Percentiles rank a stretch among this genome's conserved stretches.
Conservation (phyloP, 345 rosid genomes). For the Psidium guajava region DNA sequence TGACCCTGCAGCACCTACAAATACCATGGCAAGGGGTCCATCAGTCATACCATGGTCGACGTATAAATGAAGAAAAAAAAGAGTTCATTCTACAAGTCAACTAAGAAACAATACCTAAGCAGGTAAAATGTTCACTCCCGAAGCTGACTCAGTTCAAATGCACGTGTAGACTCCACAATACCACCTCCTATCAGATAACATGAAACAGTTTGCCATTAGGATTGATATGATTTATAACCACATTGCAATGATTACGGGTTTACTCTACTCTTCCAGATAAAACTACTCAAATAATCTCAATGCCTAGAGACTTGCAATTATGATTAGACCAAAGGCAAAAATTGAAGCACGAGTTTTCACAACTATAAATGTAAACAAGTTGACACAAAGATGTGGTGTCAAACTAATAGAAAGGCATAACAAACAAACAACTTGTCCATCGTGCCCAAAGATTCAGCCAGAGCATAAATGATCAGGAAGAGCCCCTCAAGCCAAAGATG, state of each 20-base stretch:
- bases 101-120: conserved; percentile 32
- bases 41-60: not conserved
- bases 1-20: conserved; percentile 80
- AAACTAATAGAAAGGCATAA: not conserved
- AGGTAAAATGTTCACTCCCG: conserved; percentile 45
- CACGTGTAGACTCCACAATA: conserved; percentile 58
- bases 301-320: not conserved
- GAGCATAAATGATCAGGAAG: not conserved
- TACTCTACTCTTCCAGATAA: not conserved
- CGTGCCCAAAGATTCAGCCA: not conserved
- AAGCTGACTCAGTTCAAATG: conserved; percentile 50
- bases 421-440: not conserved
- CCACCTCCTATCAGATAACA: conserved; percentile 56
- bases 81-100: not conserved
- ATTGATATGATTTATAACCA: not conserved
- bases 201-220: not conserved
- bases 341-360: not conserved
- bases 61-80: not conserved
- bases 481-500: not conserved
- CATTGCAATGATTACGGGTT: not conserved
- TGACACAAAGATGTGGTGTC: not conserved
- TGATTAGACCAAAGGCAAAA: not conserved
- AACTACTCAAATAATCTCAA: not conserved
- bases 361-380: not conserved
- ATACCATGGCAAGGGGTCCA: not conserved